phyloP scores from a whole-genome alignment of 768 basidiomycete species.

The Pisolithus tinctorius region DNA sequence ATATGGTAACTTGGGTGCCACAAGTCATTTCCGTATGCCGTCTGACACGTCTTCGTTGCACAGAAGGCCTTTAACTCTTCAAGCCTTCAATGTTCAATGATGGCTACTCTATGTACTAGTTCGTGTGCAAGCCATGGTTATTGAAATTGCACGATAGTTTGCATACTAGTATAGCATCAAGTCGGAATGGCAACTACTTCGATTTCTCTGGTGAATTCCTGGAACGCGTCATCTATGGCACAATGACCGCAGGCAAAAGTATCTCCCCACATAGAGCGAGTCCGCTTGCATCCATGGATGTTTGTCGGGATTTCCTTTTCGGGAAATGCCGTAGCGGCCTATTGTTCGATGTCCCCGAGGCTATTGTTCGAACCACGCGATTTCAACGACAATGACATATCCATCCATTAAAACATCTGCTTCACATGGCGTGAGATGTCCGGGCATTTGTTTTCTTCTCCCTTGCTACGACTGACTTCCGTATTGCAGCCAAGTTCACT shows the following conservation, averaged over 20 bases:
- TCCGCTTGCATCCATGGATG: not conserved
- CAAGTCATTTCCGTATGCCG: slow-evolving; percentile 1
- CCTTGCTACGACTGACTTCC: not conserved
- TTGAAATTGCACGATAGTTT: too few species aligned
- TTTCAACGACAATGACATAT: not conserved
- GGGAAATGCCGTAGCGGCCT: not conserved
- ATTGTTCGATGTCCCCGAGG: not conserved
- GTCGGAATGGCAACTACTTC: too few species aligned
- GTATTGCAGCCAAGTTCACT: not conserved
- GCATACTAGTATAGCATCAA: too few species aligned
- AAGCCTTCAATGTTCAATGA: too few species aligned
- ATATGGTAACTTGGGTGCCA: not conserved
- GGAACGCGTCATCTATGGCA: not conserved
- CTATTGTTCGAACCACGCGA: not conserved
- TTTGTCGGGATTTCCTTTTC: not conserved
- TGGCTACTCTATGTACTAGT: not conserved
- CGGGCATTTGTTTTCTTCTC: not conserved
- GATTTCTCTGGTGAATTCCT: not conserved
- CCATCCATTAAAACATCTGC: not conserved
- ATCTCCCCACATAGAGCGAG: too few species aligned
- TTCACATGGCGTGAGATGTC: not conserved
- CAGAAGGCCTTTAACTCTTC: not conserved
- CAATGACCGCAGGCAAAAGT: not conserved
- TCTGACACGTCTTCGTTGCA: not conserved
- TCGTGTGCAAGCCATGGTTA: not conserved